Conservation (phyloP, 108 stramenopile genomes). For the Hondaea fermentalgiana region DNA sequence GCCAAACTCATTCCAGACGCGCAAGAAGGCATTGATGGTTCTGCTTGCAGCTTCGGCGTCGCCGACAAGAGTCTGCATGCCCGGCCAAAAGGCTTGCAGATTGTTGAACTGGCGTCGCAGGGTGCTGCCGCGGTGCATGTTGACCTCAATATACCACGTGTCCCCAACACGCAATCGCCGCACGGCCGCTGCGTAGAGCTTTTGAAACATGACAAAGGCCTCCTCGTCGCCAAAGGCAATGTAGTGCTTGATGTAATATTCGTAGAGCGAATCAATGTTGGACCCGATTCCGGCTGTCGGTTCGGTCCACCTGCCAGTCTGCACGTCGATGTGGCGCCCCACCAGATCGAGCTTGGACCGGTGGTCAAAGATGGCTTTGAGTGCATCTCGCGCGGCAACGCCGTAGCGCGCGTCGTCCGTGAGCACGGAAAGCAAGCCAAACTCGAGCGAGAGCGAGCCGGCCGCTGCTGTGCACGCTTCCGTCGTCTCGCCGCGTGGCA, state of each 20-base stretch:
- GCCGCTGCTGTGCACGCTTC: conserved; percentile 76
- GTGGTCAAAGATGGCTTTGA: conserved; percentile 61
- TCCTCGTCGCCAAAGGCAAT: conserved; percentile 70
- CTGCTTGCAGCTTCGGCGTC: conserved; percentile 63
- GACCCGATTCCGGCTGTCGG: conserved; percentile 70
- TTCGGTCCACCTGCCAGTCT: conserved; percentile 76
- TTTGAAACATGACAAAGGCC: conserved; percentile 67
- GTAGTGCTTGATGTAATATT: conserved; percentile 76
- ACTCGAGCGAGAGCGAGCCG: conserved; percentile 73
- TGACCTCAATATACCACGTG: conserved; percentile 77
- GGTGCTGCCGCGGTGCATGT: conserved; percentile 53
- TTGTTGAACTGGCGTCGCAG: conserved; percentile 56
- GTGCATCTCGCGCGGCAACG: conserved; percentile 56
- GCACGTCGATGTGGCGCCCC: conserved; percentile 80
- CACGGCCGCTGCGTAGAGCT: conserved; percentile 60
- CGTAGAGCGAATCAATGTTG: conserved; percentile 87
- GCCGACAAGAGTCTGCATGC: conserved; percentile 75
- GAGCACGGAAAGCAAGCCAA: conserved; percentile 65
- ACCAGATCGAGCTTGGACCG: conserved; percentile 53
- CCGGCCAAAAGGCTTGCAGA: conserved; percentile 88
- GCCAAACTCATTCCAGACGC: conserved; percentile 62
- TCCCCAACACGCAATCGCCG: conserved; percentile 63
- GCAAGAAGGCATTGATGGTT: conserved; percentile 66
- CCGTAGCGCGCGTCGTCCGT: conserved; percentile 68
- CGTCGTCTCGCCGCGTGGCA: conserved; percentile 70